Evolutionary conservation across 1,284 basidiomycete species (phyloP).

Genomic region (Apiotrichum veenhuisii): DNA sequence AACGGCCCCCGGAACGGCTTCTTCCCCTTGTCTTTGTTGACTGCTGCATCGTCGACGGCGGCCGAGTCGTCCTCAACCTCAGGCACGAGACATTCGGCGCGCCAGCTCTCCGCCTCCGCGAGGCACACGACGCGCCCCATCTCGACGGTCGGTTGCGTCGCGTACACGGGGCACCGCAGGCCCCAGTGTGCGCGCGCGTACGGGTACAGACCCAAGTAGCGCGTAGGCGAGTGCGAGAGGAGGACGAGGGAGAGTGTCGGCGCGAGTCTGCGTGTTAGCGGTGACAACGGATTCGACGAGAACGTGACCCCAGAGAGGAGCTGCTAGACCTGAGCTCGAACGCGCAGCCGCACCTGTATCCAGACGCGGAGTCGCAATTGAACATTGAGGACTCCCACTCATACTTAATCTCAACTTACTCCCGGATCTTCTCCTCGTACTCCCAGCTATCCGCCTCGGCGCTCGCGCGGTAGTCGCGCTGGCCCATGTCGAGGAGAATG

Average conservation of each 20-base stretch:
- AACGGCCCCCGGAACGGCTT: slow-evolving; percentile 42
- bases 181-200: slow-evolving; percentile 86
- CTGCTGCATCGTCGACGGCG: slow-evolving; percentile 8
- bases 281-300: too few relatives aligned
- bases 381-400: too few relatives aligned
- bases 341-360: too few relatives aligned
- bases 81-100: slow-evolving; percentile 66
- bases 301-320: too few relatives aligned
- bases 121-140: slow-evolving; percentile 87
- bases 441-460: slow-evolving; percentile 34
- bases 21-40: slow-evolving; percentile 28
- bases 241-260: slow-evolving; percentile 56
- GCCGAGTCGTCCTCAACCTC: slow-evolving; percentile 17
- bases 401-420: too few relatives aligned
- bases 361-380: too few relatives aligned
- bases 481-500: slow-evolving; percentile 89
- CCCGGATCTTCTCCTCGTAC: slow-evolving; percentile 49
- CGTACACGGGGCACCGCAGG: slow-evolving; percentile 88
- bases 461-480: slow-evolving; percentile 43
- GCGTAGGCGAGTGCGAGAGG: slow-evolving; percentile 86
- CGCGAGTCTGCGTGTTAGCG: slow-evolving; percentile 74
- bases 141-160: slow-evolving; percentile 91
- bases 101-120: slow-evolving; percentile 74
- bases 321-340: too few relatives aligned
- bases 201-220: slow-evolving; percentile 83